Evolutionary conservation across 495 filamentous ascomycete species (phyloP), one percentile per base, ranked within the genome.

Genomic region (Friedmanniomyces simplex): DNA sequence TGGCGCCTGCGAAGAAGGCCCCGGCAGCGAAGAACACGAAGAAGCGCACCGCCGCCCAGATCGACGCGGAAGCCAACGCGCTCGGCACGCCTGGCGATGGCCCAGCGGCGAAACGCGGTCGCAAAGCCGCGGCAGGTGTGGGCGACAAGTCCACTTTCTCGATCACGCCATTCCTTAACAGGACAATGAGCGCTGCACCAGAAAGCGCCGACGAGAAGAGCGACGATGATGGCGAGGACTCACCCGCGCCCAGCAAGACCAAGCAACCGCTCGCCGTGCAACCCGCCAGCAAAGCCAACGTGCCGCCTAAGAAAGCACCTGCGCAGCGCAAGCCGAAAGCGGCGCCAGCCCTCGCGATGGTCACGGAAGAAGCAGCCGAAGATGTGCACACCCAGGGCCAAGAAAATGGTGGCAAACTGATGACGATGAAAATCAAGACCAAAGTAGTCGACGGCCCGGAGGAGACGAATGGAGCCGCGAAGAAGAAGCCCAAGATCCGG

Each of bases 121-220:
- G 73, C 67, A 70, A 63, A 12, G 71, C 68, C 2, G 66, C 62
- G 10, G 63, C 71, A 18, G 68, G 64, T 8, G 58, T 83, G 39
- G 89, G 86, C 24, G 89, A 94, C 61, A 95, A 95, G 68, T 95
- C 89, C 0, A 81, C 77, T 20, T 96, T 96, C 67, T 93, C 89
- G 12, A 90, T 96, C 60, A 96, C 91, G 1, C 91, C 91, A 0
- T 94, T 90, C 69, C 72, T 96, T 28, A 94, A 91, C 72, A 84
- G 87, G 52, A 87, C 85, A 7, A 74, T 78, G 42, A 84, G 75
- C 63, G 71, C 76, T n/a, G 68, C 72, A 10, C 69, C 71, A 39
- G 76, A 77, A 37, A 74, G 74, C 45, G 68, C 76, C 60, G 64
- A 67, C 43, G 71, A 22, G 54, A 43, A 43, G 39, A 43, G 39